Conservation (phyloP, 2,329 filamentous ascomycete species). For the Aspergillus costaricaensis region DNA sequence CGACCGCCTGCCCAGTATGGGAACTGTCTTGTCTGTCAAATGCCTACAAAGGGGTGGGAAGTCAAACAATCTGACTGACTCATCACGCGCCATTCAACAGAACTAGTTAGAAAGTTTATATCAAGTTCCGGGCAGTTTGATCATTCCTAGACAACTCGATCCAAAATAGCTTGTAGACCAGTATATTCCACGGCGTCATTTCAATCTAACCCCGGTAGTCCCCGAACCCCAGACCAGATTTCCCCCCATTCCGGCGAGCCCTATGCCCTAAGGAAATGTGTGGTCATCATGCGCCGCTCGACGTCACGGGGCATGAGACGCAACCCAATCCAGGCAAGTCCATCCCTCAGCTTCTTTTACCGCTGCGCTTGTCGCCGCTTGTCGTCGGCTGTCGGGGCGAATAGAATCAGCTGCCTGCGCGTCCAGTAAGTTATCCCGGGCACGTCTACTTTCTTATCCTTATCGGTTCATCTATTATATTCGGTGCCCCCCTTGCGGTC, state of each 20-base stretch:
- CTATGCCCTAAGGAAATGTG: neutral
- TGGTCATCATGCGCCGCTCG: neutral
- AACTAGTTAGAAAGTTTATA: no score
- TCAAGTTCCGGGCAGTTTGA: no score
- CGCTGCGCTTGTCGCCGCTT: slow-evolving; percentile 8
- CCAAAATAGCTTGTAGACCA: no score
- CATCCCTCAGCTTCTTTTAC: neutral
- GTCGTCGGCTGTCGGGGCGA: slow-evolving; percentile 1
- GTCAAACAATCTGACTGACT: no score
- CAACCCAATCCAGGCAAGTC: neutral
- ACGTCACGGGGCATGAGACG: slow-evolving; percentile 2
- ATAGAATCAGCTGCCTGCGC: slow-evolving; percentile 1
- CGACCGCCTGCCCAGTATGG: neutral
- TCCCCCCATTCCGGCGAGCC: neutral
- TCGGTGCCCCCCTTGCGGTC: neutral
- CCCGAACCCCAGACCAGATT: neutral
- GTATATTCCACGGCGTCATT: no score
- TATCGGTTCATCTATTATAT: neutral
- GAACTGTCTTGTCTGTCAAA: neutral
- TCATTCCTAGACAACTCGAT: no score
- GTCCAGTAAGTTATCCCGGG: neutral
- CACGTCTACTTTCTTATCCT: neutral
- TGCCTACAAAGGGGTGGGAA: neutral
- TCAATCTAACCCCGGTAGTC: neutral
- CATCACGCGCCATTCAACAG: no score